Base-by-base conservation (phyloP, 2,329 filamentous ascomycete genomes). In the Neoascochyta sp. region DNA sequence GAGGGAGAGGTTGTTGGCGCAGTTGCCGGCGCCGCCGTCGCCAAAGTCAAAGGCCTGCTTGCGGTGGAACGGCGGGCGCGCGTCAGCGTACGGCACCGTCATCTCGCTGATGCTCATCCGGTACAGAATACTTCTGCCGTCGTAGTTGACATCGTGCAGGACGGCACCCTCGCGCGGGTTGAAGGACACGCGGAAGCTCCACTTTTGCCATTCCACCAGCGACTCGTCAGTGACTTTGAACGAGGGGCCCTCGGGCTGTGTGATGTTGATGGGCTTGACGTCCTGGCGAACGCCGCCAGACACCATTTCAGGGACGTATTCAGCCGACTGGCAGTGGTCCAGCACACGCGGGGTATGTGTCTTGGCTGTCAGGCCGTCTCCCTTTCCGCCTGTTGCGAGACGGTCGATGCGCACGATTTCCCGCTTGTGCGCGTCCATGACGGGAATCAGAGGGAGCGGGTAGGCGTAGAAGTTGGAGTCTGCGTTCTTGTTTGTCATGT, bases 11-110 rank as follows among this genome's bases (percentile, higher is more conserved):
- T 83, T 83, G 51, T 86, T 86, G 10, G 79, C 77, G 26, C 72
- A 76, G 27, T 76, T 71, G 2, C 82, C 82, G 14, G 78, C 75
- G 4, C 81, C 81, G 7, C 74, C 78, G 36, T 86, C 80, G 6
- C 82, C 82, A 37, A 86, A 75, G 45, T 86, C 81, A 46, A 86
- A 85, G 1, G 81, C 81, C 30, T 80, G 76, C 54, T 86, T 86
- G 22, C 80, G 72, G 29, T 81, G 78, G 52, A 76, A 84, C 0
- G 80, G 81, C 1, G 70, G 64, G 2, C 81, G 72, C 6, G 58
- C 77, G 45, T 85, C 81, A 3, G 68, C 79, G 43, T 85, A 86
- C 0, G 79, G 79, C 0, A 83, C 78, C 4, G 68, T 67, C 75
- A 86, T 82, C 56, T 87, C 83, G 40, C 75, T 77, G 35, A 83